A percentile compares a stretch with the other conserved stretches of the same genome.
Evolutionary conservation across 2,329 filamentous ascomycete genomes (phyloP).

Genomic region (Hymenoscyphus fraxineus): DNA sequence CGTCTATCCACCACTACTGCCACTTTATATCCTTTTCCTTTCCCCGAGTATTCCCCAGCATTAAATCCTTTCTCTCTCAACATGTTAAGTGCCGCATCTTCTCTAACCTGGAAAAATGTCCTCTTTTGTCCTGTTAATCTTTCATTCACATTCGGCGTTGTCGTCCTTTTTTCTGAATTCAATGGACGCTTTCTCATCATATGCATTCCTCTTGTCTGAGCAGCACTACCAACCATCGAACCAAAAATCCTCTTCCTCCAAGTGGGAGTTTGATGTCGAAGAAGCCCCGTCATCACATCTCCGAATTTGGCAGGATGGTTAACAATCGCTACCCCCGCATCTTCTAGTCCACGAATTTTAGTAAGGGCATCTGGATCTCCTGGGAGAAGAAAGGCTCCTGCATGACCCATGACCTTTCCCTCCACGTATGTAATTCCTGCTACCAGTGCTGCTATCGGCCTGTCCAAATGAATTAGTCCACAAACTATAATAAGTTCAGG

Average conservation of each 20-base stretch:
- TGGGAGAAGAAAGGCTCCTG: constrained; percentile 66
- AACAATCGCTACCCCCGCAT: constrained; percentile 65
- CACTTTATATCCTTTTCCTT: constrained; percentile 47
- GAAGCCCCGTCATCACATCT: constrained; percentile 58
- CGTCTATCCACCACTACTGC: constrained; percentile 64
- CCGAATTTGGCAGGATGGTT: constrained; percentile 76
- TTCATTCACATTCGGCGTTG: neutral
- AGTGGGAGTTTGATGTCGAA: constrained; percentile 43
- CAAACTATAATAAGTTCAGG: neutral
- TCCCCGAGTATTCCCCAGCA: constrained; percentile 37
- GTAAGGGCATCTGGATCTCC: constrained; percentile 60
- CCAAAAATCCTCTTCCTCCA: constrained; percentile 16
- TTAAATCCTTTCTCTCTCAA: constrained; percentile 49
- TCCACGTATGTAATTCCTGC: constrained; percentile 61
- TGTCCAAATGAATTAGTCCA: neutral
- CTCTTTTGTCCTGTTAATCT: constrained; percentile 40
- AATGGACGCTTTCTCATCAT: constrained; percentile 37
- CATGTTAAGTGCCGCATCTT: constrained; percentile 51
- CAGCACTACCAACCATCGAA: constrained; percentile 32
- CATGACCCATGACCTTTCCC: constrained; percentile 73
- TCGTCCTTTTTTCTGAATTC: neutral
- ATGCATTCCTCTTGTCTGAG: constrained; percentile 52
- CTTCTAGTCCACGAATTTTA: constrained; percentile 65
- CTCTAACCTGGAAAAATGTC: constrained; percentile 53
- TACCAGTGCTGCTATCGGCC: constrained; percentile 67